phyloP scores from a whole-genome alignment of 1,284 basidiomycete species.

The Ustilago trichophora region DNA sequence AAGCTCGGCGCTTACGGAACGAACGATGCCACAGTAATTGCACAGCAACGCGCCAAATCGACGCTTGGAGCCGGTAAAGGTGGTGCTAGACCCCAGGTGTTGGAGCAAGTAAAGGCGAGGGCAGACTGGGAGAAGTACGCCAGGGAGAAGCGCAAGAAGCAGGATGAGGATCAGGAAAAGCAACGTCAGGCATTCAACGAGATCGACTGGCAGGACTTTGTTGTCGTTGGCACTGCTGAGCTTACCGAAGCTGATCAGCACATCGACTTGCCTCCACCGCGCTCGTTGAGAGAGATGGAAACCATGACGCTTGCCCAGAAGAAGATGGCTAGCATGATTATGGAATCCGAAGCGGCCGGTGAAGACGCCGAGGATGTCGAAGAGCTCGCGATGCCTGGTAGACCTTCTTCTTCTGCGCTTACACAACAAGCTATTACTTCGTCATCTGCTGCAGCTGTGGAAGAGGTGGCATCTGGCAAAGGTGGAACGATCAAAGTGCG shows the following conservation, averaged over 20 bases:
- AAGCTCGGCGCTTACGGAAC: constrained; percentile 59
- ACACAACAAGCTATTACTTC: constrained; percentile 5
- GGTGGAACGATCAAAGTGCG: constrained; percentile 72
- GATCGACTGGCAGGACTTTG: constrained; percentile 99
- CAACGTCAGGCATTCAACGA: constrained; percentile 74
- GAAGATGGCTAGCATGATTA: constrained; percentile 96
- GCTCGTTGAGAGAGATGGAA: constrained; percentile 92
- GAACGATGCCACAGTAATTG: constrained; percentile 11
- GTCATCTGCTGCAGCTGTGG: constrained; percentile 1
- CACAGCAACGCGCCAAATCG: constrained; percentile 17
- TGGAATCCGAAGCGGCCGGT: constrained; percentile 76
- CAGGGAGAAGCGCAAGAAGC: constrained; percentile 83
- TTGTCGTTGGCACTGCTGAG: constrained; percentile 97
- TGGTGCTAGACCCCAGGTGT: constrained; percentile 74
- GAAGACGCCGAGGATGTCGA: constrained; percentile 79
- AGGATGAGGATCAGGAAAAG: constrained; percentile 83
- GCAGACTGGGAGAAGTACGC: constrained; percentile 89
- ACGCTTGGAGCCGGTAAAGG: constrained; percentile 42
- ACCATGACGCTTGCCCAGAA: constrained; percentile 97
- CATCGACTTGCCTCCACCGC: constrained; percentile 91
- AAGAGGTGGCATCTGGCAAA: constrained; percentile 18
- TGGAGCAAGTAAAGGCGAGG: constrained; percentile 79
- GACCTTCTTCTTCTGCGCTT: constrained; percentile 1
- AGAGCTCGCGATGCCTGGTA: constrained; percentile 60
- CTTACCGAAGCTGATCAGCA: constrained; percentile 85